Evolutionary conservation across 192 early-diverging fungal genomes (phyloP), one percentile per base, ranked within the genome.

Genomic region (Rhizoclosmatium globosum): DNA sequence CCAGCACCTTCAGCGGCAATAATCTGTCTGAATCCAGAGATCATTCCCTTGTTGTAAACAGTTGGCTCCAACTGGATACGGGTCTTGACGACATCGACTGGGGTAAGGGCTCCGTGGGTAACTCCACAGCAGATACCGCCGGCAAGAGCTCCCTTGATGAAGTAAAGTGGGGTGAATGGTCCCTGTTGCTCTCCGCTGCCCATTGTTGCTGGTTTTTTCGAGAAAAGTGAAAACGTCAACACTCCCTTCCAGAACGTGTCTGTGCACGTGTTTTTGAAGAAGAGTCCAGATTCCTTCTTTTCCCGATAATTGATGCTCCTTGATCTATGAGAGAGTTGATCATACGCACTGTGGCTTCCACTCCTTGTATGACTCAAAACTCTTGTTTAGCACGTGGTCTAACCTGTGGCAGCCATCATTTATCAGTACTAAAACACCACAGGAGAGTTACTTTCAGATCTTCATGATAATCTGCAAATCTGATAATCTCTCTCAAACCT

Each of bases 21-120:
- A 67, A 88, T 86, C 75, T 77, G 76, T 45, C 84, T 78, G 65
- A 88, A 73, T 68, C 83, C 85, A 46, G 47, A 31, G 58, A 82
- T 65, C 71, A 85, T 79, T 58, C 84, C 82, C 64, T 68, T 82
- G 84, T 86, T 83, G 67, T 76, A 68, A 1, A 68, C 60, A 7
- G n/a, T 75, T 78, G 90, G 85, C 31, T 88, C 87, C 60, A 94
- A 85, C 80, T 94, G 93, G 69, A 94, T 94, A 65, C 92, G 83
- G 47, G 92, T 93, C 85, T 93, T 94, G 76, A 92, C 91, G 72
- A 94, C 92, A 86, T 93, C 92, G 75, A 92, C 89, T 41, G 85
- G 85, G 17, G 78, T 81, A 15, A 86, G n/a, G 47, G 85, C 85
- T 65, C 80, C 85, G 79, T 86, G 85, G 66, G 85, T 86, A 3